Percentiles rank a stretch among this genome's conserved stretches.
These are phyloP conservation scores for Neonectria faginata DNA, from an alignment of 2,329 filamentous ascomycete species.

Conservation along the genomic window DNA sequence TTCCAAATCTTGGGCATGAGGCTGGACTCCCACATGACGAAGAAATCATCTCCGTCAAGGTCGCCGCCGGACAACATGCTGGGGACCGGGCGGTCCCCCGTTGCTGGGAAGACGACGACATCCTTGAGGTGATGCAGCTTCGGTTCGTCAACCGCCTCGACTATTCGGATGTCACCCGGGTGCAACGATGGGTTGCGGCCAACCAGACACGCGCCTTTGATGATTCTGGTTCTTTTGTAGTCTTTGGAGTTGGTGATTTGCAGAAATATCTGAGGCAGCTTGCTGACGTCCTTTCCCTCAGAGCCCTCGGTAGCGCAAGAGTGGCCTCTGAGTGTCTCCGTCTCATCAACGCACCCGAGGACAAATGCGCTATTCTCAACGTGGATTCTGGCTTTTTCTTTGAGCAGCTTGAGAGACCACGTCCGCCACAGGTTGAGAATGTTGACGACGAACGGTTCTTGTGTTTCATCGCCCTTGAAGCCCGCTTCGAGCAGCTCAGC, in stretches of 20 bases:
- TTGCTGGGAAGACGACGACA: constrained; percentile 87
- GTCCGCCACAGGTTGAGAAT: constrained; percentile 86
- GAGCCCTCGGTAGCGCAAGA: constrained; percentile 59
- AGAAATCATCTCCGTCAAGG: constrained; percentile 94
- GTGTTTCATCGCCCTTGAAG: constrained; percentile 72
- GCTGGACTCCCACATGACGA: constrained; percentile 88
- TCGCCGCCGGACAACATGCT: constrained; percentile 98
- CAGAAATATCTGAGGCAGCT: constrained; percentile 88
- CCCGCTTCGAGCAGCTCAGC: constrained; percentile 82
- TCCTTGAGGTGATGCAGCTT: constrained; percentile 82
- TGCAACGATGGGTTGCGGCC: constrained; percentile 95
- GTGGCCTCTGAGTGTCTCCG: constrained; percentile 78
- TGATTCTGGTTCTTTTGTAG: constrained; percentile 68
- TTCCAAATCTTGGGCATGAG: constrained; percentile 80
- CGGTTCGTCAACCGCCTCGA: constrained; percentile 82
- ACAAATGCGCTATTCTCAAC: constrained; percentile 88
- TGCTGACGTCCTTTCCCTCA: constrained; percentile 57
- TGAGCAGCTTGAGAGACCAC: constrained; percentile 89
- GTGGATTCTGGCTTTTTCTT: constrained; percentile 89
- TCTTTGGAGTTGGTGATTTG: constrained; percentile 75
- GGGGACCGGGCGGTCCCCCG: constrained; percentile 84
- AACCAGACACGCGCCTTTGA: constrained; percentile 83
- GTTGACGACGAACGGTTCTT: constrained; percentile 86
- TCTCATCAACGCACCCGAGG: constrained; percentile 91
- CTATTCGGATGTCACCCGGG: constrained; percentile 89